phyloP scores from a whole-genome alignment of 139 green algal species.

The Chlamydomonas asymmetrica region DNA sequence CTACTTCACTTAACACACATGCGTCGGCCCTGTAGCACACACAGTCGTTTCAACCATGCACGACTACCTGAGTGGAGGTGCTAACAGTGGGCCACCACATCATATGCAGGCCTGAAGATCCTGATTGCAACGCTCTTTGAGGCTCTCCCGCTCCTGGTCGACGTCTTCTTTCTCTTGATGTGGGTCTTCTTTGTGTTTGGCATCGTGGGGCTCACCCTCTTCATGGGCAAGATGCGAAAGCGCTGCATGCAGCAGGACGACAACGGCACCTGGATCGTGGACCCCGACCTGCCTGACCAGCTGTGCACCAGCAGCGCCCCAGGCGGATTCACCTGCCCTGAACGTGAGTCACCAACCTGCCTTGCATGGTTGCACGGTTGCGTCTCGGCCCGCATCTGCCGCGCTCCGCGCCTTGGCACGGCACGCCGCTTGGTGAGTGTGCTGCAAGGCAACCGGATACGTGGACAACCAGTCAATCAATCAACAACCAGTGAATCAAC shows the following conservation, averaged over 20 bases:
- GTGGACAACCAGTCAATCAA: too few species aligned
- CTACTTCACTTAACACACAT: too few species aligned
- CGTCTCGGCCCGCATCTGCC: too few species aligned
- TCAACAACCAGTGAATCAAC: too few species aligned
- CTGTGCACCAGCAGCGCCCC: neutral
- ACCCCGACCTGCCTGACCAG: neutral
- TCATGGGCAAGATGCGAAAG: conserved; percentile 40
- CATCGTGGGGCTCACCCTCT: conserved; percentile 54
- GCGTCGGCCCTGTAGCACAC: too few species aligned
- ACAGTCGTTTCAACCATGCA: too few species aligned
- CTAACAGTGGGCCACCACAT: too few species aligned
- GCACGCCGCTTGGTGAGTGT: too few species aligned
- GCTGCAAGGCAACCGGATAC: too few species aligned
- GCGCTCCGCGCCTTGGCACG: too few species aligned
- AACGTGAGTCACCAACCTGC: neutral
- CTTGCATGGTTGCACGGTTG: too few species aligned
- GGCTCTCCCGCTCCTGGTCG: conserved; percentile 49
- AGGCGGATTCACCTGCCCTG: conserved; percentile 7
- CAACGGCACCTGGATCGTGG: neutral
- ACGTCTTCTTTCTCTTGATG: conserved; percentile 50
- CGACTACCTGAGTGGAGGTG: too few species aligned
- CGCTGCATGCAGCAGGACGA: conserved; percentile 18
- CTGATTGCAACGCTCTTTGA: conserved; percentile 54
- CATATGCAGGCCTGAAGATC: conserved; percentile 25
- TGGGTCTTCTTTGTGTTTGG: conserved; percentile 60